Evolutionary conservation across 768 basidiomycete species (phyloP).

Genomic region (Amanita rimosa): DNA sequence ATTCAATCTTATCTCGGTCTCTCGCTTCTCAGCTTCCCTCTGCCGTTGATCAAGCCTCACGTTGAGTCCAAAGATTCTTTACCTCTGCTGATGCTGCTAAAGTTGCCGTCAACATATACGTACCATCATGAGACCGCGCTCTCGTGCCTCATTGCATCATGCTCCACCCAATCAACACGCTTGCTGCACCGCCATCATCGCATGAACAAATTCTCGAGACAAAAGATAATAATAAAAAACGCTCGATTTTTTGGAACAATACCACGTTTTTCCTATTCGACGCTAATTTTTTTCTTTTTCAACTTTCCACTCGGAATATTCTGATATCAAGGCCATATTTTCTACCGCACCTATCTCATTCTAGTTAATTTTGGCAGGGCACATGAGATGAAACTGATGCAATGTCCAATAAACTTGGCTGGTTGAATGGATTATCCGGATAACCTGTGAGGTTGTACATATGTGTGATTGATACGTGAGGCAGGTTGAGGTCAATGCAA

Average conservation of each 20-base stretch:
- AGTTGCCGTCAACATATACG: background rate
- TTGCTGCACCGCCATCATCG: background rate
- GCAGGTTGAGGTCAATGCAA: background rate
- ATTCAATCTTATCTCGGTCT: background rate
- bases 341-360: too few species aligned
- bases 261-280: background rate
- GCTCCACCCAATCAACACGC: background rate
- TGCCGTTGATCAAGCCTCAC: too few species aligned
- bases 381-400: background rate
- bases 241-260: too few species aligned
- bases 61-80: too few species aligned
- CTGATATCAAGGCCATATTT: background rate
- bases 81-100: too few species aligned
- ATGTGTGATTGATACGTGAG: background rate
- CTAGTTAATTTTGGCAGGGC: too few species aligned
- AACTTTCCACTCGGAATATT: background rate
- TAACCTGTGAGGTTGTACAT: too few species aligned
- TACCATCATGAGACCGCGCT: background rate
- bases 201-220: too few species aligned
- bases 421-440: background rate
- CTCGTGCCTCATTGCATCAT: background rate
- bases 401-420: slow-evolving; percentile 1
- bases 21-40: background rate
- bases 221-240: too few species aligned
- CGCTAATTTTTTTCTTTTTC: background rate